phyloP scores from a whole-genome alignment of 768 basidiomycete species.

The Rhizopogon salebrosus region DNA sequence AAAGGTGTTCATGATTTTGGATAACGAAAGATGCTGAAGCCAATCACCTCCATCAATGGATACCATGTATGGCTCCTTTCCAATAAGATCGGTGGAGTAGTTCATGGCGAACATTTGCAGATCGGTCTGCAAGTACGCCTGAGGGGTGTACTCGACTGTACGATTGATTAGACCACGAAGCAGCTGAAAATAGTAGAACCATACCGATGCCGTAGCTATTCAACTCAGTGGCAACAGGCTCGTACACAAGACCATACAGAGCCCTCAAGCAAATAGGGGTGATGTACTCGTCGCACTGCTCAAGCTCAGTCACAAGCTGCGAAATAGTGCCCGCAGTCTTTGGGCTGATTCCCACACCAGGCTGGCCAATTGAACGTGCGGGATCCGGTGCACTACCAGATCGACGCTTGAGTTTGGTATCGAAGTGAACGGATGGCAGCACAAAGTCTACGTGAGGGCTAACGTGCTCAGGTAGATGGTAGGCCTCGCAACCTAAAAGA shows the following conservation, averaged over 20 bases:
- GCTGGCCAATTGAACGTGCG: conserved; percentile 11
- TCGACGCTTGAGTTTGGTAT: conserved; percentile 17
- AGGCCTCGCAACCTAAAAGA: conserved; percentile 26
- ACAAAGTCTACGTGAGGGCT: conserved; percentile 29
- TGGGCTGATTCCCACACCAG: conserved; percentile 9
- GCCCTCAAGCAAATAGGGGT: conserved; percentile 25
- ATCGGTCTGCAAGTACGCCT: conserved; percentile 24
- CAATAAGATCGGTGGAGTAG: conserved; percentile 16
- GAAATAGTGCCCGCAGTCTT: conserved; percentile 10
- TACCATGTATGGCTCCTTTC: conserved; percentile 22
- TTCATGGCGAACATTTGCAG: conserved; percentile 29
- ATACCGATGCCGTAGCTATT: conserved; percentile 32
- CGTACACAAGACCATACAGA: conserved; percentile 21
- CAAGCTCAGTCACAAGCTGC: conserved; percentile 9
- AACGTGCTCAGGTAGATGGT: conserved; percentile 28
- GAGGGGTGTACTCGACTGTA: conserved; percentile 30
- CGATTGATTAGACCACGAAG: neutral
- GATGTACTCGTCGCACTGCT: conserved; percentile 22
- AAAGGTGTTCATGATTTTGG: conserved; percentile 2
- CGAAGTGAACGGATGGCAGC: conserved; percentile 29
- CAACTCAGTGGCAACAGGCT: conserved; percentile 15
- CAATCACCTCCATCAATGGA: conserved; percentile 32
- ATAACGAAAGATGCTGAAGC: neutral
- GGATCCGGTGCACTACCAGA: conserved; percentile 5
- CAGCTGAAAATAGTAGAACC: neutral